Base-by-base conservation (phyloP, 116 monocot species). In the Posidonia oceanica region DNA sequence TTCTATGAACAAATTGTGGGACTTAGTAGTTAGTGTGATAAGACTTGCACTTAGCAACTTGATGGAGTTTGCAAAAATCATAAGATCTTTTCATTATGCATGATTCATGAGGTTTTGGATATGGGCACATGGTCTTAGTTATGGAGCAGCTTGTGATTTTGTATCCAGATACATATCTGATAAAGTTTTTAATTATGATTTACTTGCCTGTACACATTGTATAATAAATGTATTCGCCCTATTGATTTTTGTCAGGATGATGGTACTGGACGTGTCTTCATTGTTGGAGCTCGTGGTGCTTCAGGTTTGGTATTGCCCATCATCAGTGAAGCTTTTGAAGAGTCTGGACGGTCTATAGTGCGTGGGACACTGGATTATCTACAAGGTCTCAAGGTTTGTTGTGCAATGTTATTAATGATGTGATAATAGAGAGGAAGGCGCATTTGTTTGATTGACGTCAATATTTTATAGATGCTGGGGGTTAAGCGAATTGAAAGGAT, bases 321-420 rank as follows among this genome's bases (percentile, higher is more conserved):
- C 79, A 88, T 88, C 52, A 91, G 86, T 75, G 96, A 96, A 83
- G 83, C 87, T 71, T 96, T 96, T 80, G 91, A 96, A 81, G 96
- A 96, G 37, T 91, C 91, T 14, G 88, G 91, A 36, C 74, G 89
- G 68, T 91, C 96, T 53, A 73, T 96, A 66, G 88, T 96, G 14
- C 86, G 91, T 68, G 96, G 96, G 58, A 96, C 96, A 61, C 70
- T 96, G 61, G 96, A 96, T 61, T 96, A 96, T 78, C 79, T 96
- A 14, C 96, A 96, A 73, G 96, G 96, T 58, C 86, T 91, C 57
- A 91, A 96, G 96, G 96, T 95, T 59, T 80, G 79, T 71, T 11
- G 52, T 42, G 56, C 6, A 60, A 56, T 20, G 14, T 55, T 29
- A 54, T 51, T 17, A 37, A 6, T 41, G 54, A 37, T 40, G 14